Conservation (phyloP, 768 basidiomycete species). For the Lepiota brunneoincarnata region DNA sequence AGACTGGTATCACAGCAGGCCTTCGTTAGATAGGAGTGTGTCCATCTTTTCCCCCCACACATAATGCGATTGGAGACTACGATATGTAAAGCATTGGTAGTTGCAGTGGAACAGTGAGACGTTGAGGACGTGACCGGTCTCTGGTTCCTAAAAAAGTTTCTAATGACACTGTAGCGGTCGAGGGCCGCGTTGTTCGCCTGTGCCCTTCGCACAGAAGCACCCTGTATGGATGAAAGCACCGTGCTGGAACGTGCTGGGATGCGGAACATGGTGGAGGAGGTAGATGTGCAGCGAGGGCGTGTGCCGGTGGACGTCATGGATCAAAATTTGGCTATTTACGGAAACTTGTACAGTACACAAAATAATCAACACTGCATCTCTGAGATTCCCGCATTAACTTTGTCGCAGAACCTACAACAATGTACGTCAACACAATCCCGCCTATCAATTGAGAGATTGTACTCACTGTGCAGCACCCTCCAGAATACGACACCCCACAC, state of each 20-base stretch:
- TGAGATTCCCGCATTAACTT: not conserved
- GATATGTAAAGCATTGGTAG: slow-evolving; percentile 1
- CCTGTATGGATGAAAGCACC: not conserved
- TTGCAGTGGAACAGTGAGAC: slow-evolving; percentile 6
- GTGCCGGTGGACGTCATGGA: slow-evolving; percentile 7
- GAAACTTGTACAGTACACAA: not conserved
- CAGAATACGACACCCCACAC: slow-evolving; percentile 1
- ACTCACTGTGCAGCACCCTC: slow-evolving; percentile 2
- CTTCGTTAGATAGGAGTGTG: not conserved
- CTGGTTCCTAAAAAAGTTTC: slow-evolving; percentile 51
- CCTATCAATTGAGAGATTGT: too few species aligned
- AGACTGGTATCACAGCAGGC: not conserved
- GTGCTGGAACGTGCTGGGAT: slow-evolving; percentile 4
- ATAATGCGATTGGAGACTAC: not conserved
- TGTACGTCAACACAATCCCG: too few species aligned
- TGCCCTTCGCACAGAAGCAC: not conserved
- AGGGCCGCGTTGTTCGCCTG: slow-evolving; percentile 17
- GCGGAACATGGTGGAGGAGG: not conserved
- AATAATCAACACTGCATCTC: not conserved
- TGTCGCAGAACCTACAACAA: not conserved
- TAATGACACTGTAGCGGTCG: slow-evolving; percentile 59
- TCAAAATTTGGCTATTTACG: not conserved
- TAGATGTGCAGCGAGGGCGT: not conserved
- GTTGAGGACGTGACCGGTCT: slow-evolving; percentile 20
- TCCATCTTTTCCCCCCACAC: not conserved